Conservation (phyloP, 495 filamentous ascomycete genomes). For the Hypoxylon subgilvum region DNA sequence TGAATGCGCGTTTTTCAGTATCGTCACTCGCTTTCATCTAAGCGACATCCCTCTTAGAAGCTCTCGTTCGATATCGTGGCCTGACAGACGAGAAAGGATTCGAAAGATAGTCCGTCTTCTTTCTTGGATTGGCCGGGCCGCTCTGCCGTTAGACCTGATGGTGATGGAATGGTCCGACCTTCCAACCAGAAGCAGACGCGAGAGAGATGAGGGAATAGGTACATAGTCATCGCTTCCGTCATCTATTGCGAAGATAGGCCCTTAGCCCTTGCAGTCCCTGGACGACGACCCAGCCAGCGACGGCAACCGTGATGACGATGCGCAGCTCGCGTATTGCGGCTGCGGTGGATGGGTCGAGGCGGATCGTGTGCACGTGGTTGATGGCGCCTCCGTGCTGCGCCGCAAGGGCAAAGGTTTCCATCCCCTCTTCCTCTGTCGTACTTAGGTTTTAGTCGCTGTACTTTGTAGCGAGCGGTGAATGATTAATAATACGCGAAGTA, state of each 20-base stretch:
- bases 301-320: conserved; percentile 70
- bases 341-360: conserved; percentile 31
- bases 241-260: conserved; percentile 14
- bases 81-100: too few species aligned
- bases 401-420: conserved; percentile 43
- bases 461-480: neutral
- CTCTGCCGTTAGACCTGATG: too few species aligned
- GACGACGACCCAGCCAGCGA: conserved; percentile 67
- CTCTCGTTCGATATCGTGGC: too few species aligned
- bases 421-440: neutral
- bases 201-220: neutral
- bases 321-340: conserved; percentile 70
- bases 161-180: too few species aligned
- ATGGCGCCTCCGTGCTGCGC: conserved; percentile 39
- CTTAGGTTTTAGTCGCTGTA: neutral
- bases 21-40: too few species aligned
- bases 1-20: too few species aligned
- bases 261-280: conserved; percentile 33
- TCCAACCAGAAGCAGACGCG: neutral
- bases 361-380: conserved; percentile 39
- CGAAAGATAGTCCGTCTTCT: too few species aligned
- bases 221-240: neutral
- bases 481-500: too few species aligned
- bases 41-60: too few species aligned
- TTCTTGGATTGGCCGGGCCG: too few species aligned